phyloP scores from a whole-genome alignment of 2,329 filamentous ascomycete genomes.

The Sporothrix luriei region DNA sequence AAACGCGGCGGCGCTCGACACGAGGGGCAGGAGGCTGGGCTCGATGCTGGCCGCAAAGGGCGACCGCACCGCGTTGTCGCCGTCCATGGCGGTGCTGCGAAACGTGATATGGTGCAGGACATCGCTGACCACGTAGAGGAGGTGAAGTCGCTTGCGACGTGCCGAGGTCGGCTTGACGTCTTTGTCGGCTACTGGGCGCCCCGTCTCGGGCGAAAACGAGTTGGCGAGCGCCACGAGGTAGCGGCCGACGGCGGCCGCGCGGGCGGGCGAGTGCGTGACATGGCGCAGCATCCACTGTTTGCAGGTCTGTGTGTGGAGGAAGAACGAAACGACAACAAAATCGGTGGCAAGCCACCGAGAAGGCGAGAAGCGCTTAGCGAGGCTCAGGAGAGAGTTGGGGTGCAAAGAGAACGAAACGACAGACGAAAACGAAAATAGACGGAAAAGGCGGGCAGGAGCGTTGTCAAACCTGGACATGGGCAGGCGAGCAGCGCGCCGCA shows the following conservation, averaged over 20 bases:
- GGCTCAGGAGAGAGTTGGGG: constrained; percentile 8
- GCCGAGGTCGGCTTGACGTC: constrained; percentile 41
- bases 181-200: constrained; percentile 35
- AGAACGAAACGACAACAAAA: constrained; percentile 33
- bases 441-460: neutral
- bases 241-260: constrained; percentile 70
- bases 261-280: constrained; percentile 66
- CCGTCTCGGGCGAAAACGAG: constrained; percentile 49
- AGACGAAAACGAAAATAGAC: no score
- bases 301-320: constrained; percentile 66
- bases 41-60: constrained; percentile 61
- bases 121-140: constrained; percentile 80
- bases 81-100: constrained; percentile 41
- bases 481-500: constrained; percentile 70
- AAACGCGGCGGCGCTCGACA: constrained; percentile 60
- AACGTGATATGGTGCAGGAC: constrained; percentile 69
- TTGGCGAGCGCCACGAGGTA: constrained; percentile 71
- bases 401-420: constrained; percentile 12
- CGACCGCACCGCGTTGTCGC: constrained; percentile 39
- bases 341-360: neutral
- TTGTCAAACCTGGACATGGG: constrained; percentile 83
- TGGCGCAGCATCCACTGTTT: constrained; percentile 81
- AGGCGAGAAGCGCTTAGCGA: constrained; percentile 10
- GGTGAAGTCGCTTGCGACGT: constrained; percentile 70
- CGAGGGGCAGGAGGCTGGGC: constrained; percentile 62